Conservation (phyloP, 139 green algal genomes). For the Deuterostichococcus epilithicus region DNA sequence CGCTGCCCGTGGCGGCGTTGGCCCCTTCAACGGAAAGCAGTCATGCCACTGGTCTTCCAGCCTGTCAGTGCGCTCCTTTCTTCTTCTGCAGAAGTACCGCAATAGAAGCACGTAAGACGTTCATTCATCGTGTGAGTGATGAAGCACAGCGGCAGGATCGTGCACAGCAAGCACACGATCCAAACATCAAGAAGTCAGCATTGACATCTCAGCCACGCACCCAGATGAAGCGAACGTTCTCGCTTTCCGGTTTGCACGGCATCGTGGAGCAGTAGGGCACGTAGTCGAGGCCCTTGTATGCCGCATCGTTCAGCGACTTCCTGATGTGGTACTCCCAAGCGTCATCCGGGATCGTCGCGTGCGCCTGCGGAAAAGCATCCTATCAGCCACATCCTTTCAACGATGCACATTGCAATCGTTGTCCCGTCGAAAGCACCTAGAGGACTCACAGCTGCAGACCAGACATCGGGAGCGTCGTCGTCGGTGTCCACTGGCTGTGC, state of each 20-base stretch:
- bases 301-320: slow-evolving; percentile 64
- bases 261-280: slow-evolving; percentile 67
- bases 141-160: too few relatives aligned
- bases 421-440: neutral
- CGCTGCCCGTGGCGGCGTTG: too few relatives aligned
- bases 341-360: slow-evolving; percentile 50
- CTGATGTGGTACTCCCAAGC: slow-evolving; percentile 72
- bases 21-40: too few relatives aligned
- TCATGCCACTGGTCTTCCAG: too few relatives aligned
- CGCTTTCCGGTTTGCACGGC: slow-evolving; percentile 48
- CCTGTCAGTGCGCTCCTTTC: slow-evolving; percentile 13
- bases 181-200: neutral
- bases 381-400: too few relatives aligned
- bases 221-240: slow-evolving; percentile 63
- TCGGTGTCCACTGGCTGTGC: neutral
- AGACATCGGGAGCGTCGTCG: slow-evolving; percentile 31
- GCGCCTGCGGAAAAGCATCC: slow-evolving; percentile 16
- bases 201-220: neutral
- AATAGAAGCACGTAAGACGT: neutral
- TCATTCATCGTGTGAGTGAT: too few relatives aligned
- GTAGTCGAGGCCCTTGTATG: slow-evolving; percentile 62
- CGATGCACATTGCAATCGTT: too few relatives aligned
- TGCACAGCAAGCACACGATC: neutral
- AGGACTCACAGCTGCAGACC: slow-evolving; percentile 33
- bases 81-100: slow-evolving; percentile 14